A percentile compares a stretch with the other conserved stretches of the same genome.
phyloP scores from a whole-genome alignment of 164 flowering plant species.

The Nymphaea colorata region DNA sequence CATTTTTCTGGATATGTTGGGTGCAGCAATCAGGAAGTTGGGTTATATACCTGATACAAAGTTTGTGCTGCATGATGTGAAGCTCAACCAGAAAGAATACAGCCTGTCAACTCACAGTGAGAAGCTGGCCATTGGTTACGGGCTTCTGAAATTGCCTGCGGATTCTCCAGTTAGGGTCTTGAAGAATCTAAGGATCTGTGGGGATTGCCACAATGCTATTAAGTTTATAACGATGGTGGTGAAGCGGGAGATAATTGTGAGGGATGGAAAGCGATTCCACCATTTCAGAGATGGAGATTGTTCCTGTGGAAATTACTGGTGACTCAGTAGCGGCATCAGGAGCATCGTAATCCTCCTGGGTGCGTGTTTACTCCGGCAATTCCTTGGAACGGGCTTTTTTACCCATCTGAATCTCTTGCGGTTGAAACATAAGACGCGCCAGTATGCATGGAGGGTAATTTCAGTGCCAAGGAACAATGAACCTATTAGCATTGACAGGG shows the following conservation, averaged over 20 bases:
- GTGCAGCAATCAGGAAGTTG: slow-evolving; percentile 41
- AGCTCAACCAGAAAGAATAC: slow-evolving; percentile 46
- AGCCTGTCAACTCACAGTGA: slow-evolving; percentile 69
- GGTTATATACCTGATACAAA: slow-evolving; percentile 41
- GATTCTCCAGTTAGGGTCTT: slow-evolving; percentile 62
- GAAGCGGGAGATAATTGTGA: slow-evolving; percentile 61
- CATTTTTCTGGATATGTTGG: slow-evolving; percentile 37
- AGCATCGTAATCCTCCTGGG: too few relatives aligned
- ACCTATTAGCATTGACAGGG: too few relatives aligned
- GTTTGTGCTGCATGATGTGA: slow-evolving; percentile 54
- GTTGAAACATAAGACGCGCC: too few relatives aligned
- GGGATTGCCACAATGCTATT: slow-evolving; percentile 80
- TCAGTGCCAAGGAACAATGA: too few relatives aligned
- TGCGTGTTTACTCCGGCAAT: too few relatives aligned
- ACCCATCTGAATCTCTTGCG: too few relatives aligned
- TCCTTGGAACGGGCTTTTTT: too few relatives aligned
- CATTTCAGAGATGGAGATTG: slow-evolving; percentile 64
- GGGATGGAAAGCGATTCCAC: slow-evolving; percentile 78
- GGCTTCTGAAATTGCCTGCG: slow-evolving; percentile 55
- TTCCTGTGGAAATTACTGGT: slow-evolving; percentile 79
- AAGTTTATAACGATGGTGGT: slow-evolving; percentile 53
- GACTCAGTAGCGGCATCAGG: too few relatives aligned
- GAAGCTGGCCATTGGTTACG: slow-evolving; percentile 76
- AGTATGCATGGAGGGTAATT: too few relatives aligned
- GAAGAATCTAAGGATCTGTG: slow-evolving; percentile 77